Base-by-base conservation (phyloP, 352 stramenopile genomes). In the Phytophthora crassamura region DNA sequence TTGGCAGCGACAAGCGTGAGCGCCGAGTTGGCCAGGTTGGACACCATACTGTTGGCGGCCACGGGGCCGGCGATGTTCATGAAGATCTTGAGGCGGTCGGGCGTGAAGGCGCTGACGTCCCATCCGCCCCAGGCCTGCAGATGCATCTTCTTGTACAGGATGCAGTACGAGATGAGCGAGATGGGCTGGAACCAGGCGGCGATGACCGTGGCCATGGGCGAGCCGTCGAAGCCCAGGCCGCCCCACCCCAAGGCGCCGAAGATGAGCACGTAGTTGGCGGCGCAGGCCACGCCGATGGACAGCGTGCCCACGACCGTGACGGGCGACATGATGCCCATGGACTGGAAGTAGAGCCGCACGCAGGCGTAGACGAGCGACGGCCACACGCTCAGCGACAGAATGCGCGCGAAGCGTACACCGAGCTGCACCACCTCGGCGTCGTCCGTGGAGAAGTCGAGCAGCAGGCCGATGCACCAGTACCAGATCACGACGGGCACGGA, bases 101-200 rank as follows among this genome's bases (percentile, higher is more conserved):
- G 53, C 7, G 78, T 94, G 41, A 91, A 90, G 28, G 70, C 72
- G n/a, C 56, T 56, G 8, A 78, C 75, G 40, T 89, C 57, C 86
- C 84, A 94, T 22, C 86, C 86, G 28, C 72, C 80, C 86, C 86
- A 94, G 0, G 86, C 82, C 28, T 80, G 80, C 40, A 84, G 22
- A 50, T 94, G 84, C 73, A 85, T 81, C 67, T 89, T 82, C 53
- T 84, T 88, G 73, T 87, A 93, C 4, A 82, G 42, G 45, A 92
- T 79, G 64, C 81, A 91, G 65, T 93, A 93, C 53, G 72, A 82
- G 16, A 90, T 83, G 50, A 95, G 74, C 15, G 82, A 65, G 30
- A 92, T 74, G 9, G 84, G 86, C 55, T 95, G 86, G 68, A 93
- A 95, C 81, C 82, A 91, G 4, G 84, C 84, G 2, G 86, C 86